Conservation (phyloP, 495 filamentous ascomycete species). For the Platismatia glauca region DNA sequence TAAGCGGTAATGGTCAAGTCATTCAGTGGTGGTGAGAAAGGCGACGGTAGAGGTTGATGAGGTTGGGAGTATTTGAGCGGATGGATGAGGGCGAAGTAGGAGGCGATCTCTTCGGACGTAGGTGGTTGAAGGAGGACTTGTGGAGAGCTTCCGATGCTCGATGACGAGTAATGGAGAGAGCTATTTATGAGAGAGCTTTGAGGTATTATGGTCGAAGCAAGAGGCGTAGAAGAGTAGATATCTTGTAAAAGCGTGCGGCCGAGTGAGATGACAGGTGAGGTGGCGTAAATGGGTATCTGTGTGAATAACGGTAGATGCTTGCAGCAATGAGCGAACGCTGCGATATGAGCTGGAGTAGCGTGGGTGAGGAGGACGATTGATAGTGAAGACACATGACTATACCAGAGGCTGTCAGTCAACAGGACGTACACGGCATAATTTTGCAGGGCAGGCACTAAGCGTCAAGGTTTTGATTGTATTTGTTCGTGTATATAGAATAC, state of each 20-base stretch:
- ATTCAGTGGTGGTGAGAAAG: conserved; percentile 78
- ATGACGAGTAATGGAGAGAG: conserved; percentile 38
- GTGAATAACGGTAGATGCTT: conserved; percentile 88
- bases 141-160: conserved; percentile 25
- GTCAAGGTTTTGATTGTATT: conserved; percentile 5
- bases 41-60: conserved; percentile 74
- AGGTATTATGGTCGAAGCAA: conserved; percentile 72
- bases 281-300: conserved; percentile 93
- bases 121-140: conserved; percentile 73
- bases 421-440: not conserved
- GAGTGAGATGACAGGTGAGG: conserved; percentile 82
- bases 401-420: conserved; percentile 15
- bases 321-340: conserved; percentile 93
- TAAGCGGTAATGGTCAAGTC: conserved; percentile 96
- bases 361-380: conserved; percentile 94
- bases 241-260: conserved; percentile 88
- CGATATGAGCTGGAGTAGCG: conserved; percentile 80
- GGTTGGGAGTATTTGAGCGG: conserved; percentile 95
- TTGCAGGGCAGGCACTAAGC: not conserved
- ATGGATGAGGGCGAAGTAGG: conserved; percentile 87
- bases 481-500: conserved; percentile 19
- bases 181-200: conserved; percentile 58
- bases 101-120: conserved; percentile 75
- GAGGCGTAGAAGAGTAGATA: conserved; percentile 79
- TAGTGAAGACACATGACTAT: conserved; percentile 77